These are phyloP conservation scores for Boehmeria nivea DNA, from an alignment of 306 rosid genomes.

Conservation along the genomic window DNA sequence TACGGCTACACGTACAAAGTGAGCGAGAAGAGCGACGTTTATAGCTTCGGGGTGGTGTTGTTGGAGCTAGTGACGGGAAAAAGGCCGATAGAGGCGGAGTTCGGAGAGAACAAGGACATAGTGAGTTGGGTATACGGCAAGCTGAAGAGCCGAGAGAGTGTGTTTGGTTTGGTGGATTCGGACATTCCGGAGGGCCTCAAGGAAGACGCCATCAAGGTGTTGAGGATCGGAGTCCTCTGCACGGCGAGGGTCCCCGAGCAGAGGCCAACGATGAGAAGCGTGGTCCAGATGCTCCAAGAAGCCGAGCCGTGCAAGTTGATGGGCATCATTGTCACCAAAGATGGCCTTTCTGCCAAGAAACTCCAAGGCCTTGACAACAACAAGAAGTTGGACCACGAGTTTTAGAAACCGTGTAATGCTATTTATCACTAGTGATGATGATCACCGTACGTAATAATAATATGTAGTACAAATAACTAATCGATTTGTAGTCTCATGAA, in stretches of 20 bases:
- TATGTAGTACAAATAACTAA: no score
- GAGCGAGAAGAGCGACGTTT: constrained; percentile 88
- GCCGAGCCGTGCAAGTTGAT: constrained; percentile 56
- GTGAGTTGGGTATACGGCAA: constrained; percentile 67
- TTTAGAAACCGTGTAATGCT: background rate
- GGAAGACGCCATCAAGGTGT: constrained; percentile 64
- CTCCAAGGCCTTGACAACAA: constrained; percentile 14
- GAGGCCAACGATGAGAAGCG: constrained; percentile 81
- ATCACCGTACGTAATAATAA: no score
- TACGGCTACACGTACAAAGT: constrained; percentile 79
- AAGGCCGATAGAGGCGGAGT: constrained; percentile 68
- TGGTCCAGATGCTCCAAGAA: constrained; percentile 78
- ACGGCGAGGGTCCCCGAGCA: constrained; percentile 51
- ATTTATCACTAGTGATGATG: background rate
- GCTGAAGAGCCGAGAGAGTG: constrained; percentile 41
- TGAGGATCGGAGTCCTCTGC: constrained; percentile 66
- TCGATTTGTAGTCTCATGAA: no score
- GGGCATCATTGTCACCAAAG: constrained; percentile 52
- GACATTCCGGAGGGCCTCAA: constrained; percentile 43
- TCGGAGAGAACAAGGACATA: constrained; percentile 72
- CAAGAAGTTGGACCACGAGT: constrained; percentile 15
- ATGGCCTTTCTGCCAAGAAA: constrained; percentile 32
- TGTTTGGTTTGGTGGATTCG: constrained; percentile 45
- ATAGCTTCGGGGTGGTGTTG: constrained; percentile 87
- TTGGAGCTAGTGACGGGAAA: constrained; percentile 84